Base-by-base conservation (phyloP, 202 grass and related monocot species). In the Cymbopogon flexuosus region DNA sequence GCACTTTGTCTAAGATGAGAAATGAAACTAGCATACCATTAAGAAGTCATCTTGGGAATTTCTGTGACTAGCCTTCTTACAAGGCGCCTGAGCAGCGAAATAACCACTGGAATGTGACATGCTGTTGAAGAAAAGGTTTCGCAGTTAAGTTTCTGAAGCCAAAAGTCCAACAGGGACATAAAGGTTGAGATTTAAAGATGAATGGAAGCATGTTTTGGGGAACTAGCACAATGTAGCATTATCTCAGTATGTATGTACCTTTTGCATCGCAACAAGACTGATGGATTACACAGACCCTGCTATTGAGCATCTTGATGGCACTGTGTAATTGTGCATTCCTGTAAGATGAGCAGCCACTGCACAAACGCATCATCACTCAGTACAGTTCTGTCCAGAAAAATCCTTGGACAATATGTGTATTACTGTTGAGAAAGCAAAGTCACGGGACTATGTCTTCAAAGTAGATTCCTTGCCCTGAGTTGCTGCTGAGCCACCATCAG, bases 271-370 rank as follows among this genome's bases (percentile, higher is more conserved):
- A 92, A 92, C 91, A 92, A 88, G 93, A 93, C 78, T 99, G 92
- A 82, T 96, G 92, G 72, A 99, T 87, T 78, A 99, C 67, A 85
- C 85, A 71, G 66, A 96, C 84, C 85, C 92, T 90, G 58, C 96
- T 93, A 85, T 99, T 93, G 56, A 99, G 90, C 90, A 96, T 96
- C 73, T 96, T 99, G 86, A 96, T 96, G 63, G 96, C 96, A 85
- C 92, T 93, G 80, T 99, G 96, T 84, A 96, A 87, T 90, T 93
- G 80, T 99, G 92, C 83, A 96, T 99, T 62, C 92, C 89, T 59
- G 92, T 93, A 89, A 99, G 92, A 96, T 99, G 92, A 88, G 96
- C 92, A 79, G 92, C 92, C 96, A 96, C 92, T 99, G 90, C 49
- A 68, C 68, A 89, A 84, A 72, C 27, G 85, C 64, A 72, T 87